Percentiles rank a stretch among this genome's conserved stretches.
phyloP scores from a whole-genome alignment of 805 yeast species.

The Kregervanrija delftensis region DNA sequence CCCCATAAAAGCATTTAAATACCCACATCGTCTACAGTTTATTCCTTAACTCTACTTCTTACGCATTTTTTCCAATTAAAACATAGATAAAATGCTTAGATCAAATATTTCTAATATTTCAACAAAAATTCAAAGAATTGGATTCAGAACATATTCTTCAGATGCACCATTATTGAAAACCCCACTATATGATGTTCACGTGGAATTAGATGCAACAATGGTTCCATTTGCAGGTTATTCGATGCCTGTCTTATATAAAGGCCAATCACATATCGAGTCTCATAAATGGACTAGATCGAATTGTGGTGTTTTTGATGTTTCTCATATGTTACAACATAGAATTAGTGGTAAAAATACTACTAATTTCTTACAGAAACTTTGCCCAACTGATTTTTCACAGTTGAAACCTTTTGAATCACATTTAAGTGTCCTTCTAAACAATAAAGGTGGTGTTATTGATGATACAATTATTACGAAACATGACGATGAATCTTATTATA shows the following conservation, averaged over 20 bases:
- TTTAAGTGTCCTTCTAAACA: constrained; percentile 67
- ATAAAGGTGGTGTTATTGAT: constrained; percentile 77
- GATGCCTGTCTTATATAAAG: constrained; percentile 87
- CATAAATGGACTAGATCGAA: constrained; percentile 89
- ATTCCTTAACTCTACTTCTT: too few species aligned
- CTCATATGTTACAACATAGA: constrained; percentile 93
- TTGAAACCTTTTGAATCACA: constrained; percentile 58
- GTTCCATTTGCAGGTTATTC: constrained; percentile 95
- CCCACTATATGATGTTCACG: constrained; percentile 76
- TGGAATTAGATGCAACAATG: constrained; percentile 76
- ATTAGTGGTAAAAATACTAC: constrained; percentile 64
- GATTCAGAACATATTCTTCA: constrained; percentile 19
- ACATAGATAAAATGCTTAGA: too few species aligned
- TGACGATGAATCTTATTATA: constrained; percentile 62
- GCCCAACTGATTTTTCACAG: constrained; percentile 77
- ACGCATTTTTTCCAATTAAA: too few species aligned
- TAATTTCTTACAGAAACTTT: constrained; percentile 63
- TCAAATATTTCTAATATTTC: too few species aligned
- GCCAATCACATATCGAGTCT: constrained; percentile 85
- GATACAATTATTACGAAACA: constrained; percentile 91
- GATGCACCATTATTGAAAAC: constrained; percentile 42
- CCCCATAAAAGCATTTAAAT: too few species aligned
- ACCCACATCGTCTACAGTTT: too few species aligned
- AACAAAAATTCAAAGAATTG: too few species aligned
- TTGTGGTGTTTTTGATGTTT: constrained; percentile 92